Evolutionary conservation across 176 grass and related monocot species (phyloP), one percentile per base, ranked within the genome.

Genomic region (Luzula sylvatica): DNA sequence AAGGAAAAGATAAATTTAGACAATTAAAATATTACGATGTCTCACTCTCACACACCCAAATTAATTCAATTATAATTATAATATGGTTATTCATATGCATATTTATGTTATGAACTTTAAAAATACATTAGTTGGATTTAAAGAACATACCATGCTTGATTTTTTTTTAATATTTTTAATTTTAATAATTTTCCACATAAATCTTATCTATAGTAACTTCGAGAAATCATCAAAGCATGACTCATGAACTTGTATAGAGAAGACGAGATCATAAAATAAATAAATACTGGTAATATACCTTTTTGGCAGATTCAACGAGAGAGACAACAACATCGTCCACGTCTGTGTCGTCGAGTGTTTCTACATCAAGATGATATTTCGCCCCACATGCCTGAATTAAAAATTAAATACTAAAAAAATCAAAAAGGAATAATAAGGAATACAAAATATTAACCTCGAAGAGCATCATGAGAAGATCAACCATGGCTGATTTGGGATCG

Each of bases 111-210:
- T n/a, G n/a, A n/a, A n/a, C n/a, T n/a, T n/a, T n/a, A n/a, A n/a
- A n/a, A n/a, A n/a, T n/a, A n/a, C n/a, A n/a, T n/a, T n/a, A n/a
- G n/a, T n/a, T n/a, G n/a, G n/a, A n/a, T n/a, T 96, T 77, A 74
- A 96, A 90, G 53, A 96, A 61, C 20, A 84, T 80, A 17, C 85
- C 92, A 59, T 89, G 84, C 67, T 86, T 96, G 55, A 96, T 89
- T 61, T 50, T 61, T 64, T 90, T 96, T 23, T 89, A 74, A 20
- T 90, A 80, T 46, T 90, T 96, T 28, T 79, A 67, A 65, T 96
- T 96, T 56, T 86, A 86, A 71, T 86, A 66, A 78, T 96, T 84
- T 60, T 96, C 90, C 65, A 86, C 78, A n/a, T n/a, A n/a, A n/a
- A n/a, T n/a, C n/a, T n/a, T n/a, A n/a, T n/a, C n/a, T n/a, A n/a